These are phyloP conservation scores for Metschnikowia amazonensis DNA, from an alignment of 805 yeast species.

Conservation along the genomic window DNA sequence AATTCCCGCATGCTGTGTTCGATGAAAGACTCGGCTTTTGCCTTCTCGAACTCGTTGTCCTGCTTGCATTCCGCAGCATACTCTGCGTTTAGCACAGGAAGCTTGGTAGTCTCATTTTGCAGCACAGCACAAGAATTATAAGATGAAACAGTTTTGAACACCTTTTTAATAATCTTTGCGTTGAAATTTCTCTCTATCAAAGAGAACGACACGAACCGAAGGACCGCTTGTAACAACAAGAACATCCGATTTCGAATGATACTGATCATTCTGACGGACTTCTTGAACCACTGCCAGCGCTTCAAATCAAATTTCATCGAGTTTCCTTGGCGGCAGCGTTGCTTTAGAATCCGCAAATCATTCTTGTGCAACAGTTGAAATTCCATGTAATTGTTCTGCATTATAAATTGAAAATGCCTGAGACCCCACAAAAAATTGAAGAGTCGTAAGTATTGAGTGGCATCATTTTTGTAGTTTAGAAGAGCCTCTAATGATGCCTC, in stretches of 20 bases:
- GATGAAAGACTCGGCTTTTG: background rate
- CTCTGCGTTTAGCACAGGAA: slow-evolving; percentile 11
- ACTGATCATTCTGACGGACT: slow-evolving; percentile 32
- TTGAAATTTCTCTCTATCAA: slow-evolving; percentile 42
- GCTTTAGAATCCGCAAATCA: slow-evolving; percentile 22
- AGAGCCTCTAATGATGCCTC: slow-evolving; percentile 49
- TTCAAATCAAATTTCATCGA: slow-evolving; percentile 1
- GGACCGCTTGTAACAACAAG: slow-evolving; percentile 40
- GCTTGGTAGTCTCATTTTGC: slow-evolving; percentile 3
- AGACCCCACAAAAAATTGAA: slow-evolving; percentile 85
- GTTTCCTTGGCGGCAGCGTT: slow-evolving; percentile 10
- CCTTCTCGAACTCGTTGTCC: background rate
- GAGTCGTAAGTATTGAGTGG: slow-evolving; percentile 56
- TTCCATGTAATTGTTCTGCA: slow-evolving; percentile 35
- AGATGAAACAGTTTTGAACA: slow-evolving; percentile 16
- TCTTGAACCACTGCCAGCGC: slow-evolving; percentile 25
- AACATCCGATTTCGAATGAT: slow-evolving; percentile 37
- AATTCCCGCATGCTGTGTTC: slow-evolving; percentile 11
- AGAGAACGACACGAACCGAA: slow-evolving; percentile 42
- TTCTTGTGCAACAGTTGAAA: slow-evolving; percentile 24
- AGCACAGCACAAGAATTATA: background rate
- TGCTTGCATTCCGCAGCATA: slow-evolving; percentile 6
- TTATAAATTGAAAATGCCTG: slow-evolving; percentile 53
- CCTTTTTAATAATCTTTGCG: slow-evolving; percentile 20
- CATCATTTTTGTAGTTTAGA: slow-evolving; percentile 35